Base-by-base conservation (phyloP, 1,284 basidiomycete genomes). In the Ceratobasidium sp. region DNA sequence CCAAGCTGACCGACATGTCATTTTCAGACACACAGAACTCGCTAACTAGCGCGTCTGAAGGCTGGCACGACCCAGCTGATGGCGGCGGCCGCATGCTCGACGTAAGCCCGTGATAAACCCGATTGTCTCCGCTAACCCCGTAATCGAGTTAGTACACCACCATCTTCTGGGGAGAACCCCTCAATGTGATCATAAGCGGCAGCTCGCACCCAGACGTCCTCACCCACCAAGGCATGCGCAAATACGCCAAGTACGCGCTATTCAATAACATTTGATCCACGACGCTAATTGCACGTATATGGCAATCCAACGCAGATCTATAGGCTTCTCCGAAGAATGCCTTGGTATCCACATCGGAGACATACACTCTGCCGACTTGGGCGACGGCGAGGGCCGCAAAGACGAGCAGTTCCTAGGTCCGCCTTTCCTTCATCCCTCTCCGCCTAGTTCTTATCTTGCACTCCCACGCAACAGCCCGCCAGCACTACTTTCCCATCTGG, bases 21-120 rank as follows among this genome's bases (percentile, higher is more conserved):
- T 37, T 59, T 59, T 59, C 29, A 69, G 66, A 69, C 37, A 43
- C 66, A 5, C 66, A 69, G 39, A 53, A n/a, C 19, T 29, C 56
- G 3, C 53, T 22, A 24, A 19, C 27, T 37, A 22, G 51, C 39
- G 48, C 27, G 54, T 39, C 51, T 13, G n/a, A 24, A 43, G 77
- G 76, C 48, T 93, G 90, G 91, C 80, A 84, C 54, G 92, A 93
- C 81, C 92, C 92, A 27, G 84, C 91, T 62, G 77, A 86, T 34
- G 86, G 88, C 72, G 92, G 92, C 41, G 92, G 92, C 9, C 85
- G 85, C 43, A 84, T 92, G 76, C 83, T 93, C 46, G 92, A 93
- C 80, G 92, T 92, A 78, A 78, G 88, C 76, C 24, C 2, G 11
- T 39, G 2, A 27, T 22, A 48, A 9, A 6, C 22, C 2, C 9